Evolutionary conservation across 1,139 yeast species (phyloP), one percentile per base, ranked within the genome.

Genomic region (Debaryomycetaceae sp.): DNA sequence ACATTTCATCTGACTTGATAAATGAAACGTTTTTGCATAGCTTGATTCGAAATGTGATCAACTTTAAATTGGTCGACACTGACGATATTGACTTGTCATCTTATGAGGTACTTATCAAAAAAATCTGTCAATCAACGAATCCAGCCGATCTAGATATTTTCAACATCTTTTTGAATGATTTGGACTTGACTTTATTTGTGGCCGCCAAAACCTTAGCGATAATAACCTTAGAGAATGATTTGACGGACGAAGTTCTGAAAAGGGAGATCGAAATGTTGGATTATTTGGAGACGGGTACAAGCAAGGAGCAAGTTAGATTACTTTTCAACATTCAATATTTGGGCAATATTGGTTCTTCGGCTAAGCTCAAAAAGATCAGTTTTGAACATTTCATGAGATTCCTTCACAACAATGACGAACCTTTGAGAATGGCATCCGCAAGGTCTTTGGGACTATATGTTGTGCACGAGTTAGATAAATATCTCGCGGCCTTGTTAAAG

Each of bases 401-500:
- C n/a, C 53, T 70, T 39, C 52, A 52, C 8, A 49, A 52, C 23
- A 55, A 53, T 39, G 76, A 76, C 40, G 79, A 72, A 14, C 59
- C 62, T 6, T 59, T 76, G 7, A 70, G 70, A 44, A 50, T 65
- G 20, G 78, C 78, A 6, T 72, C 83, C 1, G 78, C 86, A 0
- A 71, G 73, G 40, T 70, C 86, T 0, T 61, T 82, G 36, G 86
- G 88, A 1, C 70, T 75, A 11, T 58, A 79, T 27, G 70, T 76
- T 6, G 65, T 75, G 8, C 63, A 65, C 31, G 67, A 76, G 48
- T 53, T 72, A 6, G 54, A 58, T 1, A 51, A 49, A 3, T 68
- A 74, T 47, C 55, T 78, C 22, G 61, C 65, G 1, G 52, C 50
- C 4, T 56, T 78, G 38, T 49, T 78, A 24, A 43, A 47, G 1